Conservation (phyloP, 352 stramenopile species). For the Globisporangium uncinulatum region DNA sequence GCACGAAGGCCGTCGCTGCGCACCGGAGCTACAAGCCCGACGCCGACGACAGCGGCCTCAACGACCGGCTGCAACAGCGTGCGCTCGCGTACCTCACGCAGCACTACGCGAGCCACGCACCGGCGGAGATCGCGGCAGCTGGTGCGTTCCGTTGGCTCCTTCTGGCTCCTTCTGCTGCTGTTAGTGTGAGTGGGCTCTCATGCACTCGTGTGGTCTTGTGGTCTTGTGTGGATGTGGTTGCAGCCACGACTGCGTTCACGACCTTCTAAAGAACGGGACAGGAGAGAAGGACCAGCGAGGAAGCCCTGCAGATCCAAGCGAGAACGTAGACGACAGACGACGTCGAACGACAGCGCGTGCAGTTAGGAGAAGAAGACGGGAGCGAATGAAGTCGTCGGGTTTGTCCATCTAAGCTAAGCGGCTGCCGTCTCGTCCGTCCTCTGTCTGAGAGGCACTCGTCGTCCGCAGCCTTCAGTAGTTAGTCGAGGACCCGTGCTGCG, state of each 20-base stretch:
- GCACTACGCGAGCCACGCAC: slow-evolving; percentile 30
- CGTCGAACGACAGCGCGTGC: not conserved
- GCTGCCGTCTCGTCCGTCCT: no score
- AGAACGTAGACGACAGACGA: not conserved
- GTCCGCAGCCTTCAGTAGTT: slow-evolving; percentile 1
- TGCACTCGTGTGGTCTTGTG: no score
- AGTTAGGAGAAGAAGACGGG: no score
- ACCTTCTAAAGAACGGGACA: slow-evolving; percentile 13
- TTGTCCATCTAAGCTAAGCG: not conserved
- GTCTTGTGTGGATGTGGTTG: not conserved
- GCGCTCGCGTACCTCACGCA: slow-evolving; percentile 34
- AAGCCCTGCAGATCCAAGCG: no score
- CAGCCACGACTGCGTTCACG: slow-evolving; percentile 26
- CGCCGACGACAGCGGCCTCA: slow-evolving; percentile 46
- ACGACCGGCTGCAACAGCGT: slow-evolving; percentile 49
- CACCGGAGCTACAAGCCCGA: slow-evolving; percentile 38
- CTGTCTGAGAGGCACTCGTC: no score
- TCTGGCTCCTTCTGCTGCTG: not conserved
- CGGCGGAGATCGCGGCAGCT: slow-evolving; percentile 35
- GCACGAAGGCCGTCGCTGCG: slow-evolving; percentile 46
- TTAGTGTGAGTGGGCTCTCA: not conserved
- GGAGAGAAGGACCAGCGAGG: no score
- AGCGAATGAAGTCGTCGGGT: slow-evolving; percentile 1
- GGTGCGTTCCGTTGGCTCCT: slow-evolving; percentile 16
- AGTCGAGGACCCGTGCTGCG: slow-evolving; percentile 49